phyloP scores from a whole-genome alignment of 352 stramenopile genomes.

The Pythium diclinum region DNA sequence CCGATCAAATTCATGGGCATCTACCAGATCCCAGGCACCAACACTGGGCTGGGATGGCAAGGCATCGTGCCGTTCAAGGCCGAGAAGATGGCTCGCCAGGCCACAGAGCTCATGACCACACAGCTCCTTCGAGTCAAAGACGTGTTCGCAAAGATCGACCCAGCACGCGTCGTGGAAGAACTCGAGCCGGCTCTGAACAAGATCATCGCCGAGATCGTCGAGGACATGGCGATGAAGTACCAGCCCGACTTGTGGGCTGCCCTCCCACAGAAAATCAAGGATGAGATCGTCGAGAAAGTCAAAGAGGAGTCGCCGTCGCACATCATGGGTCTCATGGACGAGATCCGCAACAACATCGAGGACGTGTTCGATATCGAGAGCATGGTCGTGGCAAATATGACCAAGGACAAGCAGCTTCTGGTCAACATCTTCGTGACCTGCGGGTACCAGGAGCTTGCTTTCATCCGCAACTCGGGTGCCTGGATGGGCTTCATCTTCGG shows the following conservation, averaged over 20 bases:
- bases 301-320: slow-evolving; percentile 90
- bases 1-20: slow-evolving; percentile 92
- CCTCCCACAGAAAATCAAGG: slow-evolving; percentile 72
- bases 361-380: slow-evolving; percentile 94
- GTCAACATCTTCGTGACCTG: slow-evolving; percentile 94
- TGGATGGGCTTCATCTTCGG: slow-evolving; percentile 88
- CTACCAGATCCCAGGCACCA: slow-evolving; percentile 80
- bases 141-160: slow-evolving; percentile 91
- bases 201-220: slow-evolving; percentile 85
- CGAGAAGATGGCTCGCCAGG: slow-evolving; percentile 95
- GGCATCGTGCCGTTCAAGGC: slow-evolving; percentile 97
- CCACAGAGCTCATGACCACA: slow-evolving; percentile 91
- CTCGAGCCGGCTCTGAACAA: slow-evolving; percentile 91
- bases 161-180: slow-evolving; percentile 84
- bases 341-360: slow-evolving; percentile 93
- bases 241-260: slow-evolving; percentile 76
- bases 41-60: slow-evolving; percentile 95
- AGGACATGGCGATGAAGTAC: slow-evolving; percentile 89
- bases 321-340: slow-evolving; percentile 91
- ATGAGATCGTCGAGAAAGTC: slow-evolving; percentile 91
- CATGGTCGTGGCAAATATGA: slow-evolving; percentile 93
- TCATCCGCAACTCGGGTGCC: slow-evolving; percentile 88
- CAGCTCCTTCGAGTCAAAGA: slow-evolving; percentile 93
- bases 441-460: slow-evolving; percentile 86
- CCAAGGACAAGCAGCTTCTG: slow-evolving; percentile 92